Conservation (phyloP, 1,284 basidiomycete species). For the Rhodotorula sp. region DNA sequence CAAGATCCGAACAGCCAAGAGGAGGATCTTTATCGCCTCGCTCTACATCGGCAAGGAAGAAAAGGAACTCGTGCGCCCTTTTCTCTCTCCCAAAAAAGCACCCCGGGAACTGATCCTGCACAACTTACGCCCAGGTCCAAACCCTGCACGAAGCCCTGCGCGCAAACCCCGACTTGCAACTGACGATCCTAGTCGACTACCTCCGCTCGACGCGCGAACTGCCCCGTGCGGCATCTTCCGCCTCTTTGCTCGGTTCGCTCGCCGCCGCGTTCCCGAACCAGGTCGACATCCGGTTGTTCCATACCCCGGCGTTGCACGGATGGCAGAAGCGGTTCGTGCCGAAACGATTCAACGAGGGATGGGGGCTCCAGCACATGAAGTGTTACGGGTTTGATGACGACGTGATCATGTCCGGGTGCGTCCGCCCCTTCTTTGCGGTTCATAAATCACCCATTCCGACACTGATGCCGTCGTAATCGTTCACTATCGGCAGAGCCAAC, state of each 20-base stretch:
- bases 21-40: slow-evolving; percentile 80
- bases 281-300: slow-evolving; percentile 75
- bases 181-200: slow-evolving; percentile 79
- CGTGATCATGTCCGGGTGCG: slow-evolving; percentile 88
- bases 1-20: slow-evolving; percentile 69
- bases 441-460: too few species aligned
- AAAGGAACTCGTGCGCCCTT: slow-evolving; percentile 59
- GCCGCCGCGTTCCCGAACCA: slow-evolving; percentile 68
- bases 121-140: slow-evolving; percentile 58
- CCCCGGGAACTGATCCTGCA: neutral
- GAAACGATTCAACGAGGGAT: slow-evolving; percentile 92
- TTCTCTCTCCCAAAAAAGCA: neutral
- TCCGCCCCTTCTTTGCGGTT: neutral
- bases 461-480: too few species aligned
- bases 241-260: slow-evolving; percentile 69
- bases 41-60: slow-evolving; percentile 75
- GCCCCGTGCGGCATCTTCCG: slow-evolving; percentile 59
- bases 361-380: slow-evolving; percentile 98
- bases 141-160: slow-evolving; percentile 63
- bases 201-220: slow-evolving; percentile 85
- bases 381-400: slow-evolving; percentile 91
- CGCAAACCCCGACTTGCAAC: slow-evolving; percentile 61
- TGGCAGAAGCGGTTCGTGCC: slow-evolving; percentile 75
- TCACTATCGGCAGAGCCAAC: too few species aligned
- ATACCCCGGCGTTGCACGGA: slow-evolving; percentile 78